These are phyloP conservation scores for Boletus semigastroideus DNA, from an alignment of 1,284 basidiomycete species.

Conservation along the genomic window DNA sequence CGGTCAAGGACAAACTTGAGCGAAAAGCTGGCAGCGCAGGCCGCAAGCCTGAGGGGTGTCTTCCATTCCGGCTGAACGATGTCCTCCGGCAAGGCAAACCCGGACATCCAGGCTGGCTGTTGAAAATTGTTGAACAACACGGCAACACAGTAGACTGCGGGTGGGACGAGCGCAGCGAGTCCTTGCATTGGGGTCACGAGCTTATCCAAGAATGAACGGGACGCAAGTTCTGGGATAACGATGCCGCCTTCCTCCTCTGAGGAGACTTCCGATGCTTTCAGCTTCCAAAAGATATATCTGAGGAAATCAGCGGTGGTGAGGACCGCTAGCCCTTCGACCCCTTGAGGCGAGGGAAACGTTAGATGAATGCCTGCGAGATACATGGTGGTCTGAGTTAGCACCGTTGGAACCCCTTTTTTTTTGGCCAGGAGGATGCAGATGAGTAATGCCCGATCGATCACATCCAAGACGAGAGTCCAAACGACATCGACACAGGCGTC, in stretches of 20 bases:
- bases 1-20: conserved; percentile 17
- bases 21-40: conserved; percentile 25
- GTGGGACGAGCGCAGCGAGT: conserved; percentile 21
- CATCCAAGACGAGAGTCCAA: no score
- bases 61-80: conserved; percentile 18
- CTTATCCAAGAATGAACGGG: conserved; percentile 23
- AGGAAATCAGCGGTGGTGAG: conserved; percentile 23
- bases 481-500: no score
- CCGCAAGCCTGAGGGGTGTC: conserved; percentile 22
- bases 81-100: conserved; percentile 26
- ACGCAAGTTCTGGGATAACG: conserved; percentile 16
- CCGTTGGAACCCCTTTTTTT: conserved; percentile 17
- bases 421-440: conserved; percentile 15
- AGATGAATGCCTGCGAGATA: conserved; percentile 30
- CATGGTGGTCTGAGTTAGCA: conserved; percentile 18
- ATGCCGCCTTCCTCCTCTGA: conserved; percentile 18
- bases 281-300: conserved; percentile 15
- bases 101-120: conserved; percentile 35
- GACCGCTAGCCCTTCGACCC: conserved; percentile 31
- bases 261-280: conserved; percentile 2
- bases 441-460: conserved; percentile 17
- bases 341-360: conserved; percentile 19
- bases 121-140: conserved; percentile 30
- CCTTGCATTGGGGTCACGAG: conserved; percentile 32
- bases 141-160: conserved; percentile 26